Conservation (phyloP, 1,284 basidiomycete species). For the Irpex lacteus region DNA sequence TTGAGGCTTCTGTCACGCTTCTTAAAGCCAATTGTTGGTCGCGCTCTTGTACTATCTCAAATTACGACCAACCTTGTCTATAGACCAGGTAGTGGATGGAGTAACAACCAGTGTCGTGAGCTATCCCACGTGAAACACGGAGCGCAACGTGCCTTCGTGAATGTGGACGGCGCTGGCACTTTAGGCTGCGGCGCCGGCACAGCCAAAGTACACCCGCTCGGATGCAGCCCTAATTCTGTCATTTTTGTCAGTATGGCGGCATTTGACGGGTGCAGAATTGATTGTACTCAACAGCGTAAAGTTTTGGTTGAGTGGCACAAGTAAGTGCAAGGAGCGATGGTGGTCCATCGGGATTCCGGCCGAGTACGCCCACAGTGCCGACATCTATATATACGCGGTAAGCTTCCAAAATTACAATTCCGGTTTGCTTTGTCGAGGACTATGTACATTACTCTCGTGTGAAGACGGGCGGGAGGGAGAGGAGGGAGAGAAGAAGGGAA, state of each 20-base stretch:
- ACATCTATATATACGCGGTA: neutral
- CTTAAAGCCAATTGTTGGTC: neutral
- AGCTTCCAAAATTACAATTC: neutral
- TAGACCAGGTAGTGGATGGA: too few species aligned
- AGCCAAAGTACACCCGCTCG: neutral
- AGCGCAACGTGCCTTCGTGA: neutral
- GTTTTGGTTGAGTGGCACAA: too few species aligned
- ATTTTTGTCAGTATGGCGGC: neutral
- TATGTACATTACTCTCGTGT: neutral
- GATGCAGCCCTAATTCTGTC: neutral
- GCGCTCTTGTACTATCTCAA: neutral
- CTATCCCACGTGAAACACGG: neutral
- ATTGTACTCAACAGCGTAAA: neutral
- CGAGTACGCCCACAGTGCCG: neutral
- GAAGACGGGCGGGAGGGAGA: neutral
- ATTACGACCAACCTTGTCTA: too few species aligned
- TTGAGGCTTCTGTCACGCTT: neutral
- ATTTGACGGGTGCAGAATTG: neutral
- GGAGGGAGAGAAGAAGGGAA: neutral
- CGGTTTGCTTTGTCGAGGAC: neutral
- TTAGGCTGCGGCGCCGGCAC: neutral
- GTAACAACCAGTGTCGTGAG: too few species aligned
- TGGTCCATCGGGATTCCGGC: too few species aligned
- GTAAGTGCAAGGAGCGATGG: neutral
- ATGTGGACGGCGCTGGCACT: too few species aligned